Evolutionary conservation across 1,139 yeast species (phyloP), one percentile per base, ranked within the genome.

Genomic region (Hyphopichia fennica): DNA sequence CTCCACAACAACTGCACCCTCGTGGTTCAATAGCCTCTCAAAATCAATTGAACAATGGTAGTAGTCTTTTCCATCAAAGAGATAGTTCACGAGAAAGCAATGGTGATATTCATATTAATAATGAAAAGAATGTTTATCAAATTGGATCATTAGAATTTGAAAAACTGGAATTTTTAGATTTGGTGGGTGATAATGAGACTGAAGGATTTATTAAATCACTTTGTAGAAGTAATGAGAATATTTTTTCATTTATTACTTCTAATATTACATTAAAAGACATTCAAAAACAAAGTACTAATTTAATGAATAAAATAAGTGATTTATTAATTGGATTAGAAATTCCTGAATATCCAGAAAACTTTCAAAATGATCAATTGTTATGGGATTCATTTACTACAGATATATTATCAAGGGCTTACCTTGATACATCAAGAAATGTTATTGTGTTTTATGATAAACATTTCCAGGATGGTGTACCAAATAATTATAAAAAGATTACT

Each of bases 131-230:
- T 41, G 69, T 70, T n/a, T 77, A 75, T 56, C 74, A 75, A 45
- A 77, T 78, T 34, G 82, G 83, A 3, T 75, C 82, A 3, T 57
- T 77, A 35, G 82, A 76, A 49, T 78, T 78, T 58, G 83, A 78
- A 52, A 77, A 75, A 50, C 60, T 75, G 13, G 79, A 73, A 37
- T 70, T 72, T 47, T 58, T 72, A 35, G 77, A 73, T 45, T 55
- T 73, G 40, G 77, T 69, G 0, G 77, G 75, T 8, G 75, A 72
- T 43, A 66, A 69, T 45, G 77, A 72, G 47, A 70, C 78, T 9
- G 78, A 73, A 48, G 75, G 80, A n/a, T 73, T 78, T 46, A 66
- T 77, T 41, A 77, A 75, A 45, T 67, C 78, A 39, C 68, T 77
- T 41, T 62, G 76, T 41, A 63, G 74, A 35, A 63, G 66, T 48